Percentiles rank a stretch among this genome's conserved stretches.
Conservation (phyloP, 2,329 filamentous ascomycete species). For the Monilinia laxa region DNA sequence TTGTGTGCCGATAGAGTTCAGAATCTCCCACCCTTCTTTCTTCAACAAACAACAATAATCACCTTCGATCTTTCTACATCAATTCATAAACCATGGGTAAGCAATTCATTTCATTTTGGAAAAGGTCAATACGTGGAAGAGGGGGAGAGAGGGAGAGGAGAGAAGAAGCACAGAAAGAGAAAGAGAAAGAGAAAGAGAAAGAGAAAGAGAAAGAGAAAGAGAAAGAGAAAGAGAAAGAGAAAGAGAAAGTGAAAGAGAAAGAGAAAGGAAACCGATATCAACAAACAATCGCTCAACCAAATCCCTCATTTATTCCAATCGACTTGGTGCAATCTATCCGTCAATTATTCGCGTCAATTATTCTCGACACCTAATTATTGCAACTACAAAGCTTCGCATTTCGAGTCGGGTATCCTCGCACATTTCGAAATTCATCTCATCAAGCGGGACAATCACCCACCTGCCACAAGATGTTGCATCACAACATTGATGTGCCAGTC, state of each 20-base stretch:
- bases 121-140: slow-evolving; percentile 23
- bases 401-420: slow-evolving; percentile 10
- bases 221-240: no score
- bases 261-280: not conserved
- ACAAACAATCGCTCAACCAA: not conserved
- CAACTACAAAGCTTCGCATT: not conserved
- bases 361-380: not conserved
- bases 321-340: not conserved
- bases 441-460: not conserved
- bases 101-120: slow-evolving; percentile 37
- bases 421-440: not conserved
- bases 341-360: not conserved
- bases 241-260: no score
- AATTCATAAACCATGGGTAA: slow-evolving; percentile 40
- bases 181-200: no score
- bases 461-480: slow-evolving; percentile 5
- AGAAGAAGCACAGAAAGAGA: no score
- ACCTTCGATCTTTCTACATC: slow-evolving; percentile 38
- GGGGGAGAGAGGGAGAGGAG: no score
- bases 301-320: slow-evolving; percentile 1
- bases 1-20: slow-evolving; percentile 11
- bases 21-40: slow-evolving; percentile 20
- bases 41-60: slow-evolving; percentile 31
- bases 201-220: no score
- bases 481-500: not conserved